Evolutionary conservation across 148 eudicot species (phyloP).

Genomic region (Vaccinium darrowii): DNA sequence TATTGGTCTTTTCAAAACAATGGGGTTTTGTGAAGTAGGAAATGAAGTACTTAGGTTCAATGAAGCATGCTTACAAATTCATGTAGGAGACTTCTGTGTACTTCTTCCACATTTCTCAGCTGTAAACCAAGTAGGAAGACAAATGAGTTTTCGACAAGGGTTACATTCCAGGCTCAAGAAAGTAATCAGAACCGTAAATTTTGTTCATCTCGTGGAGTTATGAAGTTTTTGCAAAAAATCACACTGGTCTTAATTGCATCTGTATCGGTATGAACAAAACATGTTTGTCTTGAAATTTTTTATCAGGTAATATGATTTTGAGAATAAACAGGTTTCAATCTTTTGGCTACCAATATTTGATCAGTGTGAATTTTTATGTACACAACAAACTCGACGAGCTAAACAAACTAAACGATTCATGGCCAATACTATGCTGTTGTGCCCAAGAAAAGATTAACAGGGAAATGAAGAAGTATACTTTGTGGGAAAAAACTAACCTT

Average conservation of each 20-base stretch:
- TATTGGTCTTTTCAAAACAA: background rate
- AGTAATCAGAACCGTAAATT: background rate
- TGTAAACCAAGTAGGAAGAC: conserved; percentile 18
- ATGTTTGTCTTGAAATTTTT: background rate
- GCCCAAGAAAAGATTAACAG: background rate
- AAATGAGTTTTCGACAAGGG: background rate
- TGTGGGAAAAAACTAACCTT: conserved; percentile 43
- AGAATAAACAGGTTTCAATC: background rate
- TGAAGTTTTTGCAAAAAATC: background rate
- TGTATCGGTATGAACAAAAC: background rate
- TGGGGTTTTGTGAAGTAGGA: background rate
- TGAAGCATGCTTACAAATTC: conserved; percentile 55
- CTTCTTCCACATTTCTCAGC: conserved; percentile 55
- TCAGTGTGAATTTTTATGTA: background rate
- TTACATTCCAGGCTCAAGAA: background rate
- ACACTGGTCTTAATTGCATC: background rate
- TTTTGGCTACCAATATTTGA: background rate
- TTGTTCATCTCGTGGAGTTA: background rate
- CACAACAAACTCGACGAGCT: background rate
- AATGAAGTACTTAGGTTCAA: background rate
- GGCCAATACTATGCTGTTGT: too few species aligned
- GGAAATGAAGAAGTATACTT: background rate
- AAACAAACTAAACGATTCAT: background rate
- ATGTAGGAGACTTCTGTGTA: conserved; percentile 54
- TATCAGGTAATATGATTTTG: too few species aligned